Evolutionary conservation across 495 filamentous ascomycete species (phyloP), one percentile per base, ranked within the genome.

Genomic region (Thermochaetoides thermophila): DNA sequence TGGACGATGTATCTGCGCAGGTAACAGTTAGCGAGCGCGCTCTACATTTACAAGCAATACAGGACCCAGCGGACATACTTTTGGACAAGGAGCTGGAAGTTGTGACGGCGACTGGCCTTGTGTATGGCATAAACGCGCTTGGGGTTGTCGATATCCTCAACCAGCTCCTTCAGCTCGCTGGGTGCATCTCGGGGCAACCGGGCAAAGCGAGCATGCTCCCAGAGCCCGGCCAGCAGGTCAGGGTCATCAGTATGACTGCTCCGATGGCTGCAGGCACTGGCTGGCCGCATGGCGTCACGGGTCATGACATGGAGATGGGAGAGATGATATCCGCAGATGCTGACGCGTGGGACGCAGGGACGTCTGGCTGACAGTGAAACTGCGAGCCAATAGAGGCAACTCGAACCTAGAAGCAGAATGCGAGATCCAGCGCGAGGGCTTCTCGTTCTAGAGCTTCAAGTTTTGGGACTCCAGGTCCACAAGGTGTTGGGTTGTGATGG

Each of bases 1-100:
- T 94, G 85, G 13, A 66, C 61, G 39, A 85, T 79, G 48, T 80
- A 91, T 40, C 84, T 92, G 49, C 2, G n/a, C 15, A 27, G 31
- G 12, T 25, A 42, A 13, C 21, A 50, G 37, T 55, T 37, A 33
- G 26, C 19, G n/a, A n/a, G n/a, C n/a, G n/a, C n/a, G n/a, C n/a
- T n/a, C n/a, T n/a, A n/a, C n/a, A n/a, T n/a, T 9, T 21, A 29
- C 7, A 5, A 22, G 29, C 18, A 27, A 20, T 3, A 30, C 9
- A 22, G 12, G 24, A 38, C 24, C 26, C 20, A 16, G 29, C 30
- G 40, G 33, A 56, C 64, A 24, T 40, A 68, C 66, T 56, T 66
- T 36, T 71, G 64, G 17, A 73, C 62, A n/a, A 71, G 45, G 12
- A 54, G 41, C 39, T 73, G 67, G 30, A 73, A 63, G 32, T 61